These are phyloP conservation scores for Tetrahymena thermophila DNA, from an alignment of 73 alveolate species.

Conservation along the genomic window DNA sequence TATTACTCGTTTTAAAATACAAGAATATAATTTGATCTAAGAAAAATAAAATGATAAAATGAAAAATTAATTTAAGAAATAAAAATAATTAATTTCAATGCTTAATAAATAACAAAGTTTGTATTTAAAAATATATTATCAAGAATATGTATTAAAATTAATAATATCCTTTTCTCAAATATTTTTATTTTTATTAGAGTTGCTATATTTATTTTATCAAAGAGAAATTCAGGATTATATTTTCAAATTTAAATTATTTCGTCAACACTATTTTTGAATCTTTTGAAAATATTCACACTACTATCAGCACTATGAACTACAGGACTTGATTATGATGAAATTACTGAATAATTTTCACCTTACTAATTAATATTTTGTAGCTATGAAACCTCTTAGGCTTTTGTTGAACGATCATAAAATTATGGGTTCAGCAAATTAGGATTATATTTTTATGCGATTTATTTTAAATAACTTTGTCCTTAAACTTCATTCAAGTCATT, in stretches of 20 bases:
- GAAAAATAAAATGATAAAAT: too few relatives aligned
- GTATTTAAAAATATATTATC: too few relatives aligned
- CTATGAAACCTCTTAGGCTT: not conserved
- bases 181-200: too few relatives aligned
- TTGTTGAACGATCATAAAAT: not conserved
- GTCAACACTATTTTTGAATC: not conserved
- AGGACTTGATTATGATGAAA: not conserved
- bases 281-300: not conserved
- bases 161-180: not conserved
- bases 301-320: not conserved
- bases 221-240: too few relatives aligned
- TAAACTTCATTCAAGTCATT: not conserved
- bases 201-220: too few relatives aligned
- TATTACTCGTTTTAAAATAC: too few relatives aligned
- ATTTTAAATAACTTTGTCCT: not conserved
- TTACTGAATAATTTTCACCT: not conserved
- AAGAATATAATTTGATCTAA: too few relatives aligned
- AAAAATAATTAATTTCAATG: too few relatives aligned
- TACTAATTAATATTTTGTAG: not conserved
- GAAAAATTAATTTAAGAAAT: too few relatives aligned
- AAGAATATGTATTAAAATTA: not conserved
- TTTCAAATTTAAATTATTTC: not conserved
- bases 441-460: not conserved
- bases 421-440: not conserved
- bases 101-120: too few relatives aligned